Base-by-base conservation (phyloP, 2,329 filamentous ascomycete species). In the Trichoderma atroviride region DNA sequence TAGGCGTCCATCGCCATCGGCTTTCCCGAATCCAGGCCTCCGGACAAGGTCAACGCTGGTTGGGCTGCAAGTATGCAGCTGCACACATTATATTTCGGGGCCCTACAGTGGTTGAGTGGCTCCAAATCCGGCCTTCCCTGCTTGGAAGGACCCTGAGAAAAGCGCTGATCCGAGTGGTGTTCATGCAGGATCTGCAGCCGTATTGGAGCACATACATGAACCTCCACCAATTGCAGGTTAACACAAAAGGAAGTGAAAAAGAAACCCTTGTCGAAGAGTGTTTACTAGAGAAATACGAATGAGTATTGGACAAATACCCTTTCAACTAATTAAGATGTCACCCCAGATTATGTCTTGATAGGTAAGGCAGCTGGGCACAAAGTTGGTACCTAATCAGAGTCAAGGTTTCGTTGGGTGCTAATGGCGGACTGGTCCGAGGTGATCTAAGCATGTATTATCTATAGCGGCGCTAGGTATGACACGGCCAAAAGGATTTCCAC, bases 31-130 rank as follows among this genome's bases (percentile, higher is more conserved):
- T 13, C 29, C 40, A 22, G 50, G 64, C 55, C 22, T 2, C 58
- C 22, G 50, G 35, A 43, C 40, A n/a, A 43, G 22, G 40, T 31
- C 40, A 37, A 40, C 40, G 53, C 37, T 59, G 64, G 40, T 67
- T 59, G 55, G 64, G 64, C 64, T 67, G 64, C 55, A 57, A 50
- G 29, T 50, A 50, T 52, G 29, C 64, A 29, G 55, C 64, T 59
- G 64, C 64, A n/a, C 19, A 43, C 40, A 5, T 16, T 3, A 59
- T 52, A 29, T 59, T 52, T 31, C 14, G 40, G 22, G 55, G 29
- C 43, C 27, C 7, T 37, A 52, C 55, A 37, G 29, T 27, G 5
- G 27, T 29, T 3, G 3, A 29, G 63, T 59, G 64, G 64, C 64
- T 59, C 55, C 22, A 11, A 55, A 59, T 29, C 55, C 27, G 37